Conservation (phyloP, 352 stramenopile genomes). For the Phytophthora nicotianae region DNA sequence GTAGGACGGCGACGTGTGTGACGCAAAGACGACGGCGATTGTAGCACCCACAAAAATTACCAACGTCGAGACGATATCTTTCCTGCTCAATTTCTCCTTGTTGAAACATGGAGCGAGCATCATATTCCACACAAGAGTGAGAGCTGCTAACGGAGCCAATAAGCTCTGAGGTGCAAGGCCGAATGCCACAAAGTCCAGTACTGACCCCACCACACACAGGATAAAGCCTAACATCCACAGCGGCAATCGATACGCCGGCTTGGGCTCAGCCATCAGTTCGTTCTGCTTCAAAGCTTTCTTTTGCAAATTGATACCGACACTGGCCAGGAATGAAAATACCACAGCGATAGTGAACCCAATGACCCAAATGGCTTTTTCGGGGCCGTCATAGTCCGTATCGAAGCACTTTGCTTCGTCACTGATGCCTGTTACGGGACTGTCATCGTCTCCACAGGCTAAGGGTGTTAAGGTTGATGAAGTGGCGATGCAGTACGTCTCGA, state of each 20-base stretch:
- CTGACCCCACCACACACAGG: constrained; percentile 77
- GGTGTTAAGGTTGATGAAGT: constrained; percentile 20
- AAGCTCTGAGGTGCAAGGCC: constrained; percentile 90
- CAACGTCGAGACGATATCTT: constrained; percentile 81
- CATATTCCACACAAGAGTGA: constrained; percentile 94
- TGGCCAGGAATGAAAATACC: constrained; percentile 84
- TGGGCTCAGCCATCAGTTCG: constrained; percentile 47
- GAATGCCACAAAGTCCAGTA: constrained; percentile 92
- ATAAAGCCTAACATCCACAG: constrained; percentile 87
- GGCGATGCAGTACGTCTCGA: constrained; percentile 52
- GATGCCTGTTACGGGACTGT: constrained; percentile 30
- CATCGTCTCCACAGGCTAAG: constrained; percentile 40
- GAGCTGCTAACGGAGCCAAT: constrained; percentile 81
- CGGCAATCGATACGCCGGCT: constrained; percentile 76
- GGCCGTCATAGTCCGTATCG: constrained; percentile 61
- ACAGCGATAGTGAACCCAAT: constrained; percentile 81
- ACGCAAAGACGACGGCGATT: constrained; percentile 83
- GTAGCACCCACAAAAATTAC: constrained; percentile 87
- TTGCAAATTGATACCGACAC: constrained; percentile 86
- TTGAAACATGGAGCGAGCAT: constrained; percentile 88
- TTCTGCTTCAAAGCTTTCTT: constrained; percentile 88
- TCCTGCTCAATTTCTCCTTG: constrained; percentile 83
- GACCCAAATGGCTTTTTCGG: constrained; percentile 72
- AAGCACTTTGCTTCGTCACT: constrained; percentile 77
- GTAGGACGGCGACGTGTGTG: constrained; percentile 85